These are phyloP conservation scores for Pleurotus tuber-regium DNA, from an alignment of 768 basidiomycete genomes.

Conservation along the genomic window DNA sequence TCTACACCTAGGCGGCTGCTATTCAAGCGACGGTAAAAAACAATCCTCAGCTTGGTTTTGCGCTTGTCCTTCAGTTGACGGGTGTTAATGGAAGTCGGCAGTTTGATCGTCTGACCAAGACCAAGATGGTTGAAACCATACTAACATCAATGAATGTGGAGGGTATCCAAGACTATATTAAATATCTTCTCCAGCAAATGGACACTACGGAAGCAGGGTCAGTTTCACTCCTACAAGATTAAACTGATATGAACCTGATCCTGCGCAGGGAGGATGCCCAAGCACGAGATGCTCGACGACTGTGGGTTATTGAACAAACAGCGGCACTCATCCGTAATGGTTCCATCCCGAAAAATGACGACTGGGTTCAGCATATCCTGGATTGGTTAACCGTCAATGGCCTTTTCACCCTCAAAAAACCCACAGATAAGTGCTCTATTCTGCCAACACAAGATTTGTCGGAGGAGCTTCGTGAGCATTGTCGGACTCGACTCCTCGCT, in stretches of 20 bases:
- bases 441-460: slow-evolving; percentile 70
- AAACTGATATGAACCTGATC: slow-evolving; percentile 2
- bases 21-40: slow-evolving; percentile 73
- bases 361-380: slow-evolving; percentile 70
- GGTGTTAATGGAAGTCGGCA: slow-evolving; percentile 80
- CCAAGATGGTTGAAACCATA: slow-evolving; percentile 88
- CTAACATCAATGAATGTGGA: slow-evolving; percentile 67
- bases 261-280: slow-evolving; percentile 39
- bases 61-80: slow-evolving; percentile 81
- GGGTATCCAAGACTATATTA: slow-evolving; percentile 77
- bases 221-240: slow-evolving; percentile 14
- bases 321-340: slow-evolving; percentile 75
- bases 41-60: slow-evolving; percentile 79
- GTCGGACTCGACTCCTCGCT: slow-evolving; percentile 66
- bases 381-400: slow-evolving; percentile 85
- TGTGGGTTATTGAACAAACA: slow-evolving; percentile 89
- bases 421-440: slow-evolving; percentile 58
- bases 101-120: slow-evolving; percentile 90
- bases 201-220: slow-evolving; percentile 50
- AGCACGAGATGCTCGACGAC: slow-evolving; percentile 53
- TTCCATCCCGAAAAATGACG: slow-evolving; percentile 75
- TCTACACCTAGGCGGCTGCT: slow-evolving; percentile 54
- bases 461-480: slow-evolving; percentile 63
- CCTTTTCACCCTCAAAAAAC: slow-evolving; percentile 74
- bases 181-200: slow-evolving; percentile 63